Percentiles rank a stretch among this genome's conserved stretches.
Evolutionary conservation across 495 filamentous ascomycete genomes (phyloP).

Genomic region (Cercophora newfieldiana): DNA sequence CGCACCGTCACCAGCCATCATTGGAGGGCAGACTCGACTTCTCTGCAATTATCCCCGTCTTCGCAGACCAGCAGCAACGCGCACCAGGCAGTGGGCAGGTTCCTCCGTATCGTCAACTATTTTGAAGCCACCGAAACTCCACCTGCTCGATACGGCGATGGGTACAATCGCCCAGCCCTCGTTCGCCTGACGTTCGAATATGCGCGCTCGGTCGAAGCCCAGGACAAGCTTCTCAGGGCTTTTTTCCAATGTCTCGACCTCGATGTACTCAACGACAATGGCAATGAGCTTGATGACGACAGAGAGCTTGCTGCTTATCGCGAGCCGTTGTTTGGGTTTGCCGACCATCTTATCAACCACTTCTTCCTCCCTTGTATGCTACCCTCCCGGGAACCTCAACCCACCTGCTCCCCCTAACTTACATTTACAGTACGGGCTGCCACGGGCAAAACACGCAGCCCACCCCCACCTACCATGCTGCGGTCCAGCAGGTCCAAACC

Average conservation of each 20-base stretch:
- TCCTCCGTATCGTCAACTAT: constrained; percentile 13
- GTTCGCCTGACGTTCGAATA: constrained; percentile 30
- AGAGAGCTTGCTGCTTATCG: constrained; percentile 6
- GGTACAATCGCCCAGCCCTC: constrained; percentile 28
- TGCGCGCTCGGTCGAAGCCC: constrained; percentile 23
- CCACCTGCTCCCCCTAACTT: neutral
- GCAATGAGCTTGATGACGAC: constrained; percentile 16
- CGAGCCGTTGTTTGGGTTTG: constrained; percentile 20
- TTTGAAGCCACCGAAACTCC: constrained; percentile 9
- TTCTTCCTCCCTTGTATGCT: constrained; percentile 24
- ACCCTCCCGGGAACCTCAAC: neutral
- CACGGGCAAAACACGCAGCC: constrained; percentile 1
- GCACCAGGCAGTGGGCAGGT: constrained; percentile 15
- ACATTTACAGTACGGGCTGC: constrained; percentile 26
- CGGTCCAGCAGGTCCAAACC: neutral
- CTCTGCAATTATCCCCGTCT: too few relatives aligned
- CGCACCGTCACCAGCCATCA: too few relatives aligned
- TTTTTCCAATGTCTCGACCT: constrained; percentile 26
- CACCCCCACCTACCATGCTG: neutral
- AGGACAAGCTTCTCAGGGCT: constrained; percentile 26
- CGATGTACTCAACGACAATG: constrained; percentile 18
- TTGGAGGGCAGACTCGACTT: too few relatives aligned
- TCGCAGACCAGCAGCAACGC: constrained; percentile 12
- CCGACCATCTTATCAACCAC: constrained; percentile 20
- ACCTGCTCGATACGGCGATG: constrained; percentile 10